Evolutionary conservation across 257 asterid genomes (phyloP).

Genomic region (Lycium ferocissimum): DNA sequence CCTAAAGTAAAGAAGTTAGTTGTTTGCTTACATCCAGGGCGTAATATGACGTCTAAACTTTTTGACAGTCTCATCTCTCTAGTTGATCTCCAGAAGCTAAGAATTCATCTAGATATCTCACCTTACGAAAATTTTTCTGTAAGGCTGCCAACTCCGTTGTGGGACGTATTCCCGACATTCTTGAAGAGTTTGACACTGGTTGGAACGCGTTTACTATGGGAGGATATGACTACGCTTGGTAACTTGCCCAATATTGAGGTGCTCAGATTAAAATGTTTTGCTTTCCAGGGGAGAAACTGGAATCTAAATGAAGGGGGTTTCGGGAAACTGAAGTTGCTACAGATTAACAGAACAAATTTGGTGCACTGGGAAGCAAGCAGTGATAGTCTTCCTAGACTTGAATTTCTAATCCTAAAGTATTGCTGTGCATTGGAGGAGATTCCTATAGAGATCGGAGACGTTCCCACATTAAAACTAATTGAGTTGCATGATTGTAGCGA

Average conservation of each 20-base stretch:
- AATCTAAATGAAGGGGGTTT: slow-evolving; percentile 33
- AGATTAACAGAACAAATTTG: neutral
- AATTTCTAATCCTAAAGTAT: neutral
- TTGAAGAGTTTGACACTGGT: neutral
- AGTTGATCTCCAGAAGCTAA: neutral
- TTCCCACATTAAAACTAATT: slow-evolving; percentile 26
- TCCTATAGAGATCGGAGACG: slow-evolving; percentile 31
- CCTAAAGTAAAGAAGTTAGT: neutral
- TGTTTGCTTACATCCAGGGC: neutral
- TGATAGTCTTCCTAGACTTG: slow-evolving; percentile 34
- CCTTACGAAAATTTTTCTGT: neutral
- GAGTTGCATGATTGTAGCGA: neutral
- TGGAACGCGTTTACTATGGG: neutral
- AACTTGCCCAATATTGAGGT: slow-evolving; percentile 37
- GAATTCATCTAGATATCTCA: neutral
- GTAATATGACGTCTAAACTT: neutral
- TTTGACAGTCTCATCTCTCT: neutral
- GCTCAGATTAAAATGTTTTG: slow-evolving; percentile 23
- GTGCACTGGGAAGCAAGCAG: slow-evolving; percentile 28
- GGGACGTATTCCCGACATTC: neutral
- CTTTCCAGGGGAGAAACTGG: slow-evolving; percentile 29
- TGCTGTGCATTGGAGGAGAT: neutral
- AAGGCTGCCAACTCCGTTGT: neutral
- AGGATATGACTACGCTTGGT: neutral
- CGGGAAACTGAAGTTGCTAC: neutral